Percentiles rank a stretch among this genome's conserved stretches.
Evolutionary conservation across 371 early-diverging fungal species (phyloP).

Genomic region (Nematocida homosporus): DNA sequence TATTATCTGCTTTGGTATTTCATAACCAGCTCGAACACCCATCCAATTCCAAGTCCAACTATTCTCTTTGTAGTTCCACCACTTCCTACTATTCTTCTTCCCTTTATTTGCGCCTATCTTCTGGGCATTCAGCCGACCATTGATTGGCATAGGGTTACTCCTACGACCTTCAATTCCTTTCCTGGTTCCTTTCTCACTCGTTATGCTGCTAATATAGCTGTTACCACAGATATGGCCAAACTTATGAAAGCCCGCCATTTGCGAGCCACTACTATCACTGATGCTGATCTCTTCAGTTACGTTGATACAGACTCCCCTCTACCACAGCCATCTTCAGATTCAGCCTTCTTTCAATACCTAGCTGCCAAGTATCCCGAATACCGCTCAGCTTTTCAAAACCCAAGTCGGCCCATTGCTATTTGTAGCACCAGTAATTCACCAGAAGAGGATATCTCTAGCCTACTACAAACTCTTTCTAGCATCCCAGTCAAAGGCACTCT

Average conservation of each 20-base stretch:
- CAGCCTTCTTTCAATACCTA: conserved; percentile 15
- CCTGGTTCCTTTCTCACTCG: background rate
- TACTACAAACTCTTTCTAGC: background rate
- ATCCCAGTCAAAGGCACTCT: background rate
- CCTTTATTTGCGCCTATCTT: conserved; percentile 1
- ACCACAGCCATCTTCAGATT: background rate
- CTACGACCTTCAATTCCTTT: no score
- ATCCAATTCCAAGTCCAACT: background rate
- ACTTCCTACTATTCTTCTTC: conserved; percentile 13
- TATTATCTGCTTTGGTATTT: conserved; percentile 3
- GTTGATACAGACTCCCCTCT: background rate
- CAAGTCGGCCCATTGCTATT: conserved; percentile 3
- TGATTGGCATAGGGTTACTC: conserved; percentile 48
- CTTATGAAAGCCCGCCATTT: conserved; percentile 11
- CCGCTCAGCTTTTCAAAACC: background rate
- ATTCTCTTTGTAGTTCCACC: conserved; percentile 48
- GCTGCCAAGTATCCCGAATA: conserved; percentile 37
- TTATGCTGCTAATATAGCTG: conserved; percentile 11
- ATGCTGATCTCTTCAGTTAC: background rate
- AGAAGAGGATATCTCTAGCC: conserved; percentile 29
- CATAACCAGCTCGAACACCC: no score
- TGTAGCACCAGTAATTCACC: conserved; percentile 52
- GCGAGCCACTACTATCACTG: conserved; percentile 14
- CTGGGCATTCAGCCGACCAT: conserved; percentile 15
- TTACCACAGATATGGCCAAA: conserved; percentile 18